Conservation (phyloP, 306 rosid species). For the Rubus parviflorus region DNA sequence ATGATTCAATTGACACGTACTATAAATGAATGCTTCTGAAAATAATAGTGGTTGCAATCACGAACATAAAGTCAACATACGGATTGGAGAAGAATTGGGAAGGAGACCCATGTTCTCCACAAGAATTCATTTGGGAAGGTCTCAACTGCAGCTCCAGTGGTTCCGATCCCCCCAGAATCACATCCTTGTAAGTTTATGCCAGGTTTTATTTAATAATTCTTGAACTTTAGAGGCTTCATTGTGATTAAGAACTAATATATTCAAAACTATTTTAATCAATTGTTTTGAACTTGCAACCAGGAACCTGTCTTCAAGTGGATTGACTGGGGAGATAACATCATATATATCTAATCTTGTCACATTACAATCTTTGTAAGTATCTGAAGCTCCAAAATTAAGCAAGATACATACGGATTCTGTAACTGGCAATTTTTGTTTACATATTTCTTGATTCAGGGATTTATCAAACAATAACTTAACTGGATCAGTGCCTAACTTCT, state of each 20-base stretch:
- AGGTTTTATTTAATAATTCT: too few relatives aligned
- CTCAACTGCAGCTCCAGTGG: conserved; percentile 36
- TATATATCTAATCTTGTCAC: conserved; percentile 30
- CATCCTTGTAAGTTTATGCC: conserved; percentile 37
- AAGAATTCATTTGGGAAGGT: conserved; percentile 41
- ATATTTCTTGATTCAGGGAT: conserved; percentile 20
- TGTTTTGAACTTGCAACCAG: conserved; percentile 16
- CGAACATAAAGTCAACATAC: conserved; percentile 30
- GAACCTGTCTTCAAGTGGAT: conserved; percentile 45
- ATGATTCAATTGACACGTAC: neutral
- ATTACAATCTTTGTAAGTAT: conserved; percentile 43
- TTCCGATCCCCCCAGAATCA: conserved; percentile 27
- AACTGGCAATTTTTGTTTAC: neutral
- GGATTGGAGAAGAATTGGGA: conserved; percentile 39
- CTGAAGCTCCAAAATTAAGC: neutral
- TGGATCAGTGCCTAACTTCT: conserved; percentile 25
- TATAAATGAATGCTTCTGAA: neutral
- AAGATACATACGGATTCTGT: too few relatives aligned
- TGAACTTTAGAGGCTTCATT: too few relatives aligned
- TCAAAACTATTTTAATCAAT: neutral
- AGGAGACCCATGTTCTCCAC: conserved; percentile 56
- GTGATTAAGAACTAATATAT: neutral
- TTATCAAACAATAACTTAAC: neutral
- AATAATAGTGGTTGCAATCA: conserved; percentile 42
- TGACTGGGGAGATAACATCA: conserved; percentile 32